Base-by-base conservation (phyloP, 1,284 basidiomycete species). In the Pisolithus thermaeus region DNA sequence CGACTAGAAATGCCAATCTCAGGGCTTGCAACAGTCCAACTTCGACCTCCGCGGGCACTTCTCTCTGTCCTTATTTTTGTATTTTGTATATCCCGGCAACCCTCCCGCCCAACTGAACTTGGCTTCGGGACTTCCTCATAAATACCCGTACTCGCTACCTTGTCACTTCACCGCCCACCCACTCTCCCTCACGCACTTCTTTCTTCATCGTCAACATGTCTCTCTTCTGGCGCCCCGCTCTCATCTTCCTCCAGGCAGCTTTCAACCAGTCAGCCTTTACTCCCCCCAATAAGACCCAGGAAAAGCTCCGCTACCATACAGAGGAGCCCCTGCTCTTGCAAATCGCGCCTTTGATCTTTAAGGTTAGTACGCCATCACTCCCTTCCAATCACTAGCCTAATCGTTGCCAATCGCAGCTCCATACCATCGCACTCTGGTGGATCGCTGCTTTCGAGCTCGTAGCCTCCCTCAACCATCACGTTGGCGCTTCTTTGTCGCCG, bases 311-410 rank as follows among this genome's bases (percentile, higher is more conserved):
- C 3, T 83, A 81, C 57, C 78, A 83, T 60, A 79, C 74, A 0
- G 70, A 79, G 16, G 76, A 79, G 59, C 66, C 73, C 39, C 76
- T 72, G 58, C 69, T 79, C 49, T 70, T 83, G 36, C 78, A 78
- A 52, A 77, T 83, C 27, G 82, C 80, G 0, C 79, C 81, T 3
- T 56, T 76, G 6, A 68, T 84, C 8, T 81, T 84, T 68, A 78
- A 77, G 66, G 81, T 78, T 23, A 53, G 9, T 45, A 7, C 47
- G 11, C 36, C 44, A 37, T 37, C 3, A 46, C 32, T 49, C 3
- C 22, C 44, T 25, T 37, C 35, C 40, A 38, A 36, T 18, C 12
- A 14, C 3, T 49, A 57, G 7, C 56, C 30, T 1, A 46, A 42
- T 36, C 28, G 12, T 35, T 20, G 42, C 12, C 18, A 20, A 48